Conservation (phyloP, 2,329 filamentous ascomycete genomes). For the Aspergillus pseudoterreus region DNA sequence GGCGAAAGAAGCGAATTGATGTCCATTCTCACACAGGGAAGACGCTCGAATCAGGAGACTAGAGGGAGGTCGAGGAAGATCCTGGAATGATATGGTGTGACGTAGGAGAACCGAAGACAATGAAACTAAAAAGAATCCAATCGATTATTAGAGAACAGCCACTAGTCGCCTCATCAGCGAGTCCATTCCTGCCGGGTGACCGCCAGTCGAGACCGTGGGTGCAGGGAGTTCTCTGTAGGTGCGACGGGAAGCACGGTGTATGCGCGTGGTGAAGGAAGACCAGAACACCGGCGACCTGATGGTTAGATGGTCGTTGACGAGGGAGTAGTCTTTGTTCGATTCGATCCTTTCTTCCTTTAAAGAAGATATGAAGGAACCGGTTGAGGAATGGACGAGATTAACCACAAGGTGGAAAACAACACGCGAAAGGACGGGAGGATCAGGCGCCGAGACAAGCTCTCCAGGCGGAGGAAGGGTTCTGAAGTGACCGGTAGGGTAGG, state of each 20-base stretch:
- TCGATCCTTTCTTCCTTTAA: too few relatives aligned
- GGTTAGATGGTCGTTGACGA: too few relatives aligned
- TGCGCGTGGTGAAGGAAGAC: too few relatives aligned
- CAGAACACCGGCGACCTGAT: too few relatives aligned
- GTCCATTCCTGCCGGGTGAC: slow-evolving; percentile 34
- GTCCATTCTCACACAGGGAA: slow-evolving; percentile 34
- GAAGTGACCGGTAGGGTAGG: not conserved
- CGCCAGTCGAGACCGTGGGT: slow-evolving; percentile 20
- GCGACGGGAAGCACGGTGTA: too few relatives aligned
- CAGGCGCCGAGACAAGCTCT: slow-evolving; percentile 1
- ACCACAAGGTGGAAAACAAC: not conserved
- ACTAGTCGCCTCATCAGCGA: slow-evolving; percentile 29
- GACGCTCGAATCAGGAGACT: slow-evolving; percentile 13
- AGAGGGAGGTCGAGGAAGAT: slow-evolving; percentile 10
- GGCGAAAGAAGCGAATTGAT: slow-evolving; percentile 47
- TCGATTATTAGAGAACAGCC: slow-evolving; percentile 23
- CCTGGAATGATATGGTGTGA: slow-evolving; percentile 10
- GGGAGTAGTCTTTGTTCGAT: too few relatives aligned
- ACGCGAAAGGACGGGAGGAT: not conserved
- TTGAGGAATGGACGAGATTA: not conserved
- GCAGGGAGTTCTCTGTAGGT: not conserved
- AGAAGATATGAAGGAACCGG: not conserved
- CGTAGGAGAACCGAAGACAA: slow-evolving; percentile 3
- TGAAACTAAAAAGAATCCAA: slow-evolving; percentile 2
- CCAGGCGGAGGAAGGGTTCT: not conserved